Base-by-base conservation (phyloP, 2,329 filamentous ascomycete species). In the Pestalotiopsis fici region DNA sequence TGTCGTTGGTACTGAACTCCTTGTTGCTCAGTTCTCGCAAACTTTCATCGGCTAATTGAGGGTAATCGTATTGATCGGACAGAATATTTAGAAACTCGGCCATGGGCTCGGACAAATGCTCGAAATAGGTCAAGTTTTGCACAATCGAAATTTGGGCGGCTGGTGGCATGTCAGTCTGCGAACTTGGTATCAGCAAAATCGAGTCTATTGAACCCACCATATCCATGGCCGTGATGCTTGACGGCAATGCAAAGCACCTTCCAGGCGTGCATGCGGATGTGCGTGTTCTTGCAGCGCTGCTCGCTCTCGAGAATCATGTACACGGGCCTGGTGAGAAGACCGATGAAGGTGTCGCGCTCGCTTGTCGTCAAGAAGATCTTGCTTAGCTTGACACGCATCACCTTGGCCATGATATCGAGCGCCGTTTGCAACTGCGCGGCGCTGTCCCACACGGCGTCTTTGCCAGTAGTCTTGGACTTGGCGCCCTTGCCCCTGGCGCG, bases 101-200 rank as follows among this genome's bases (percentile, higher is more conserved):
- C 96, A 99, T 99, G 1, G 96, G 96, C 76, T 99, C 96, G 0
- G 96, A 95, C n/a, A 99, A 83, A 79, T 99, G 96, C 81, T 99
- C 96, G 75, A 98, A 99, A 78, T 99, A 99, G 4, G 96, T 97
- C 72, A 99, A 83, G 77, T 96, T 98, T 79, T 99, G 96, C 65
- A 98, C 95, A 75, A 99, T 97, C 59, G 95, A 97, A 60, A 97
- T 98, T 85, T 99, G 96, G 1, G 96, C 96, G 64, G 93, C 93
- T 97, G 74, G 43, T 9, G 54, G 27, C 5, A 27, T 59, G 70
- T 83, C 66, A 81, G 77, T 70, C 67, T 71, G 69, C n/a, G n/a
- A 31, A 15, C 35, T 39, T 31, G 37, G n/a, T n/a, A 73, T 74
- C 25, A 71, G 67, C 21, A 60, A 25, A 25, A 57, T 11, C 21